phyloP scores from a whole-genome alignment of 2,329 filamentous ascomycete species.

The Ophioceras dolichostomum region DNA sequence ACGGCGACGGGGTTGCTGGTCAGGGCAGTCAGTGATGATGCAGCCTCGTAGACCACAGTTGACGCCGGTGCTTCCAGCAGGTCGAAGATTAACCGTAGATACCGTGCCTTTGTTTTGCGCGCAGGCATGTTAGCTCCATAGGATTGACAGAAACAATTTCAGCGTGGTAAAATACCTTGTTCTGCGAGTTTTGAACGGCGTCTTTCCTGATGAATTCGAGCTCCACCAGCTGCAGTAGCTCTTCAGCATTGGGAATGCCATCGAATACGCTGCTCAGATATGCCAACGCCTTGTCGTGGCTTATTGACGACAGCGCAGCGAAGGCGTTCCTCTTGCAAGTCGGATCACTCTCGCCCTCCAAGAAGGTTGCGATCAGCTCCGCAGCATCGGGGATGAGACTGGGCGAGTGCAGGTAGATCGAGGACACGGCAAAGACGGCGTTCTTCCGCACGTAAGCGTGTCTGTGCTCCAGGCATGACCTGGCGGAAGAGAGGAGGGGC shows the following conservation, averaged over 20 bases:
- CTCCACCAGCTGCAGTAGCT: constrained; percentile 84
- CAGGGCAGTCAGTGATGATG: constrained; percentile 83
- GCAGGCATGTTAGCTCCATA: constrained; percentile 17
- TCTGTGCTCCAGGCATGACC: constrained; percentile 86
- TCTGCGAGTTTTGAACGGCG: constrained; percentile 84
- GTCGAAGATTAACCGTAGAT: constrained; percentile 91
- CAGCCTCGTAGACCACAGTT: constrained; percentile 95
- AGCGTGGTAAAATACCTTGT: constrained; percentile 53
- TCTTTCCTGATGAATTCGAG: constrained; percentile 97
- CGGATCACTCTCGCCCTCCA: constrained; percentile 80
- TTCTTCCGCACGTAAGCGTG: constrained; percentile 98
- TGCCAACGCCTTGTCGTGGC: constrained; percentile 81
- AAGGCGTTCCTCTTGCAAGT: constrained; percentile 99
- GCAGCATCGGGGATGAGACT: constrained; percentile 89
- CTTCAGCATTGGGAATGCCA: constrained; percentile 85
- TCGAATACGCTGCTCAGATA: constrained; percentile 88
- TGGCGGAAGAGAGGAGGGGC: constrained; percentile 82
- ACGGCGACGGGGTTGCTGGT: constrained; percentile 96
- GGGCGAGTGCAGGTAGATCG: constrained; percentile 84
- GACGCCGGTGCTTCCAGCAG: constrained; percentile 85
- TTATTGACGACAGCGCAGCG: constrained; percentile 78
- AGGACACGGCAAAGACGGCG: constrained; percentile 86
- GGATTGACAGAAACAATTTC: neutral
- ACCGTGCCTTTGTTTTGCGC: constrained; percentile 66
- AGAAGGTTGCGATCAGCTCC: constrained; percentile 80